A percentile compares a stretch with the other conserved stretches of the same genome.
phyloP scores from a whole-genome alignment of 148 eudicot genomes.

The Rhododendron henanense region DNA sequence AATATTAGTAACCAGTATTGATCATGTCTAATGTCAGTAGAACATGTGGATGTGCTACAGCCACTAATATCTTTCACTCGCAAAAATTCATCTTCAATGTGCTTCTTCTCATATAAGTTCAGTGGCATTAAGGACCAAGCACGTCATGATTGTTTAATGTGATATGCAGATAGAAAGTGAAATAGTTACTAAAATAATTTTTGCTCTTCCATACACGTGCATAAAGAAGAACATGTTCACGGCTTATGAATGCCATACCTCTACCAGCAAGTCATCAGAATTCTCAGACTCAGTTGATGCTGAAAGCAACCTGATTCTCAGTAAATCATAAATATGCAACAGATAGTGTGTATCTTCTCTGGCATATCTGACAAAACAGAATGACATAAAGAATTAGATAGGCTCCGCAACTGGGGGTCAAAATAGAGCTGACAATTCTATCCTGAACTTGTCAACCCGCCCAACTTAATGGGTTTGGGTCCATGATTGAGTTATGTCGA shows the following conservation, averaged over 20 bases:
- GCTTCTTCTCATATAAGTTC: neutral
- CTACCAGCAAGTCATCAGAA: conserved; percentile 49
- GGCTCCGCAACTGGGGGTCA: neutral
- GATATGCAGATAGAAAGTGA: neutral
- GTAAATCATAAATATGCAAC: conserved; percentile 73
- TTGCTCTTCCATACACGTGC: neutral
- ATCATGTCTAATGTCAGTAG: neutral
- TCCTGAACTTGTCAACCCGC: neutral
- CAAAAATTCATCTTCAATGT: neutral
- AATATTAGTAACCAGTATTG: neutral
- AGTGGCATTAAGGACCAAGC: neutral
- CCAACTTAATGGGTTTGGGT: neutral
- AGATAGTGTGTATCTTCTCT: conserved; percentile 97
- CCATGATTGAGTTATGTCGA: neutral
- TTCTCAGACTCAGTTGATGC: conserved; percentile 43
- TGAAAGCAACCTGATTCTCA: conserved; percentile 60
- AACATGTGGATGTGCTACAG: neutral
- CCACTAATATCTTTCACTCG: neutral
- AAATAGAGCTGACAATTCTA: neutral
- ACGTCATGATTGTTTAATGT: neutral
- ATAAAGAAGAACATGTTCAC: neutral
- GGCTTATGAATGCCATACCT: conserved; percentile 35
- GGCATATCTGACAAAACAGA: conserved; percentile 64
- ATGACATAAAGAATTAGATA: neutral
- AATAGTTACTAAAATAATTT: neutral